Evolutionary conservation across 371 early-diverging fungal species (phyloP).

Genomic region (Lichtheimia ramosa): DNA sequence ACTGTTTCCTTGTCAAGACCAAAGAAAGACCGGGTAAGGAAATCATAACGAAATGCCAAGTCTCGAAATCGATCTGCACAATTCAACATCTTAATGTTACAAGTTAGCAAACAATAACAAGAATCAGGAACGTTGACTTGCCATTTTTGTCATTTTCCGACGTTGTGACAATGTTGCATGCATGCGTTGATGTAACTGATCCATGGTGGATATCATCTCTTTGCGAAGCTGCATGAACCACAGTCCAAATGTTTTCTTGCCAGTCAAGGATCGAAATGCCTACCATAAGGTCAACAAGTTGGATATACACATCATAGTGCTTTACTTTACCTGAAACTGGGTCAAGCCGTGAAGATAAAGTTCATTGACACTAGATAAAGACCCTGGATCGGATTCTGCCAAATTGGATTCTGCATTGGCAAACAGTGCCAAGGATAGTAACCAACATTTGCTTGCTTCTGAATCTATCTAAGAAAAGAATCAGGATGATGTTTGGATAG

Average conservation of each 20-base stretch:
- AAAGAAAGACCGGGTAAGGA: conserved; percentile 24
- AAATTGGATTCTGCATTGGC: not conserved
- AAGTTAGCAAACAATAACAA: too few species aligned
- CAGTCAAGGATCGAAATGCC: conserved; percentile 30
- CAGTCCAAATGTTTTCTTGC: conserved; percentile 17
- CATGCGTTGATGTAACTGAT: not conserved
- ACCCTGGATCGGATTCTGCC: conserved; percentile 21
- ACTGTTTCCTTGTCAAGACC: conserved; percentile 23
- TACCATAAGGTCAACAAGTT: conserved; percentile 1
- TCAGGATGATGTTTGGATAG: not conserved
- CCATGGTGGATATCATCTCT: conserved; percentile 28
- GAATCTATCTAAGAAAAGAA: conserved; percentile 22
- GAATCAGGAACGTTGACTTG: not conserved
- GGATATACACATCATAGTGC: too few species aligned
- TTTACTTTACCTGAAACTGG: conserved; percentile 20
- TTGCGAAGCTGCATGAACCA: conserved; percentile 40
- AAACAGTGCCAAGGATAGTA: conserved; percentile 24
- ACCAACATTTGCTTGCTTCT: conserved; percentile 32
- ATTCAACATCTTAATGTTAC: not conserved
- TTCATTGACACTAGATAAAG: conserved; percentile 13
- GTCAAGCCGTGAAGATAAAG: conserved; percentile 10
- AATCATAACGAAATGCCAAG: conserved; percentile 34
- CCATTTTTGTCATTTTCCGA: not conserved
- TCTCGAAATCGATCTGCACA: conserved; percentile 17
- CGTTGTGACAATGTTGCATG: not conserved